Evolutionary conservation across 768 basidiomycete genomes (phyloP), one percentile per base, ranked within the genome.

Genomic region (Tremella fuciformis): DNA sequence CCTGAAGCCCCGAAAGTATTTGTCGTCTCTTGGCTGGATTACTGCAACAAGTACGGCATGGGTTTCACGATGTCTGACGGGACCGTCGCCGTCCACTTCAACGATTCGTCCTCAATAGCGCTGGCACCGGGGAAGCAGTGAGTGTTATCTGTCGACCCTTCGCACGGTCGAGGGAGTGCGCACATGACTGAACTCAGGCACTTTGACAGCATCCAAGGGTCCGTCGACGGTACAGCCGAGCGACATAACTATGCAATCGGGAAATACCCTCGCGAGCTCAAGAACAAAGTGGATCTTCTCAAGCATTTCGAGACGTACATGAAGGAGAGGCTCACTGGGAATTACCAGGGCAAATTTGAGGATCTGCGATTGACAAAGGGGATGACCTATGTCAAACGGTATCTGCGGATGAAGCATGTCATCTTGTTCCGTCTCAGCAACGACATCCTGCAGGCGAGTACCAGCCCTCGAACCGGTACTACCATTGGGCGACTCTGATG

Each of bases 31-130:
- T 98, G 96, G 96, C 88, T 98, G 41, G 96, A 98, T 76, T 98
- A 98, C 73, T 94, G 91, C 75, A 90, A 92, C 78, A 97, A 97
- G 81, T 99, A 97, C 77, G 96, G 94, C n/a, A 98, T 97, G 89
- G 96, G 94, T 0, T 98, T 96, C 76, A 91, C 91, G 2, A 80
- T 98, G 71, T 94, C 91, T 18, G 92, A 99, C 70, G 92, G 94
- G 2, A 88, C 88, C 19, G 86, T 97, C 47, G 91, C 91, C 3
- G 90, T 97, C 19, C 86, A 97, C 78, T 99, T 96, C 80, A 98
- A 97, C 69, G 96, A 99, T 75, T 91, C 88, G 73, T 90, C 91
- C 15, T 87, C 84, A 26, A 74, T 96, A 62, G 84, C 96, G 29
- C 79, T 98, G 62, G 84, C 89, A 39, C 85, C 94, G 0, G 88